Evolutionary conservation across 2,329 filamentous ascomycete genomes (phyloP), one percentile per base, ranked within the genome.

Genomic region (Cylindrodendrum hubeiense): DNA sequence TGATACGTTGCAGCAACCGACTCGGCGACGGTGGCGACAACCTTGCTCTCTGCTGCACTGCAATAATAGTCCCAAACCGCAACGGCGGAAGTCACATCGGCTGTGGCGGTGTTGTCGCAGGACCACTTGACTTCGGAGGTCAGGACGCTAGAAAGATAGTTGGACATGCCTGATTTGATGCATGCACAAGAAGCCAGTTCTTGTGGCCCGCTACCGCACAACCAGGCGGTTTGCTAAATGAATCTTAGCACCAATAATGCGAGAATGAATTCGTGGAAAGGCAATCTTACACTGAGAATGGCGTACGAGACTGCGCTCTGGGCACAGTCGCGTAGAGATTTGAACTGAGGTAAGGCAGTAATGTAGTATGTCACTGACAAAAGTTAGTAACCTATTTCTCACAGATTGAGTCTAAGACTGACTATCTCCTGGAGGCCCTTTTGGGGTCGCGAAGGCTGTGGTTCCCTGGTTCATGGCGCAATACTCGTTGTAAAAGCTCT

Each of bases 161-260:
- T 76, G 1, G 79, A 79, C 77, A 87, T 83, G 22, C 81, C 80
- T 3, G 80, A 79, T 66, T 87, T 86, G 58, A 87, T 66, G 61
- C 86, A 88, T 5, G 79, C 81, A 62, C 86, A 88, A 0, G 85
- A 87, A 0, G 85, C 86, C 3, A 88, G 76, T 10, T 82, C 83
- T 66, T 84, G 78, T 1, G 84, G 83, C 0, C 84, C 85, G 1
- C 71, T 68, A 1, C 82, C 83, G 47, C 86, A 87, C 28, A 82
- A 55, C n/a, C 77, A 74, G 13, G 72, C 71, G 3, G 70, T 75
- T 77, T 79, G 77, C 76, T 77, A 22, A 7, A 28, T 1, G 10
- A 0, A 4, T 8, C 19, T 71, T 21, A 67, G 65, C 0, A 79
- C 10, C 10, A 17, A n/a, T 13, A 1, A 17, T 17, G 21, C 22